Evolutionary conservation across 2,329 filamentous ascomycete genomes (phyloP).

Genomic region (Parascedosporium putredinis): DNA sequence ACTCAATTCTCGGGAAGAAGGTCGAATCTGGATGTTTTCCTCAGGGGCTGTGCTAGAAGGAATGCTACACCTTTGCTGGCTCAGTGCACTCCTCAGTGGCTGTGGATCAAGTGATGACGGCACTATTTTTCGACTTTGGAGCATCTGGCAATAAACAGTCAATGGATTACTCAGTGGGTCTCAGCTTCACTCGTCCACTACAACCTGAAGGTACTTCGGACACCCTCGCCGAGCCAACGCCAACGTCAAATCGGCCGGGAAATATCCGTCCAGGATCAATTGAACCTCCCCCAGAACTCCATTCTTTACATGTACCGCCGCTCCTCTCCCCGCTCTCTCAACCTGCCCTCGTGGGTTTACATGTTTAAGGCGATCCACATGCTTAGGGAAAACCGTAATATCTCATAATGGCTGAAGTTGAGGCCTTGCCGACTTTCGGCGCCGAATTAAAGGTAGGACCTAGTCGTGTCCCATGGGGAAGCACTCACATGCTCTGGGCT

Average conservation of each 20-base stretch:
- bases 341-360: background rate
- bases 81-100: no score
- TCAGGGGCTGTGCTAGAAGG: no score
- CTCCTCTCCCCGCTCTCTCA: background rate
- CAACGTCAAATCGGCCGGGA: background rate
- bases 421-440: constrained; percentile 78
- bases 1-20: no score
- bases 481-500: background rate
- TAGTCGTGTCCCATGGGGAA: background rate
- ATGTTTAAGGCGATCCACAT: constrained; percentile 5
- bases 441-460: constrained; percentile 74
- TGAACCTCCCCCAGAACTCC: background rate
- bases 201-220: no score
- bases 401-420: constrained; percentile 65
- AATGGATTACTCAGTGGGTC: no score
- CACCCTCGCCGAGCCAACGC: background rate
- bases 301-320: background rate
- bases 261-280: constrained; percentile 4
- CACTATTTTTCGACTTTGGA: no score
- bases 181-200: no score
- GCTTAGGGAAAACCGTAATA: constrained; percentile 5
- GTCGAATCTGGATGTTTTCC: no score
- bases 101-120: no score
- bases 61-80: no score
- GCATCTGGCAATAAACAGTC: no score